Evolutionary conservation across 1,284 basidiomycete genomes (phyloP), one percentile per base, ranked within the genome.

Genomic region (Phenoliferia sp.): DNA sequence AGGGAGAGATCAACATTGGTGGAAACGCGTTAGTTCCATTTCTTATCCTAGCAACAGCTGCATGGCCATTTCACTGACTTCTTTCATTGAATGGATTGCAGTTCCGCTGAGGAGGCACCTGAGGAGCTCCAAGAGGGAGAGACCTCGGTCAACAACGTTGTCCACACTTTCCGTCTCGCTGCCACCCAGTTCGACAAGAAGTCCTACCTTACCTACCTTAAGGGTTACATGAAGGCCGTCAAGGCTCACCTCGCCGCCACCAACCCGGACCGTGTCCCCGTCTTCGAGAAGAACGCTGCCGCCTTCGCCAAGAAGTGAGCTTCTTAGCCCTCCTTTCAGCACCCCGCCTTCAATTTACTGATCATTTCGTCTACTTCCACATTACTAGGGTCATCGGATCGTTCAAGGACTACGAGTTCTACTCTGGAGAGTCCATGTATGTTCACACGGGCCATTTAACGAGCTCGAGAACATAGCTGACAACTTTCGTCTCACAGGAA

Each of bases 1-100:
- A 85, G 28, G 93, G 92, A 65, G 88, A 94, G 75, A 82, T 99
- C 73, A 88, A 99, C 80, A 99, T 97, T 77, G 95, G 95, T 88
- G 72, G 63, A 59, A 69, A 69, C 66, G 70, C 71, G 64, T 72
- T 36, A 32, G 65, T 56, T 52, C 16, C 32, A 15, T 28, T n/a
- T 15, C 22, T 61, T 44, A 59, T 36, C 39, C 6, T 1, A 17
- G 22, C 57, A 32, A 59, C n/a, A 4, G 22, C 17, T 28, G 54
- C n/a, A 31, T 28, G n/a, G 17, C 32, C 26, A 17, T 10, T 26
- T 2, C 26, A 28, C 26, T 31, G 6, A 56, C 10, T 17, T 7
- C 28, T 31, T 4, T 6, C 50, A 26, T 12, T 31, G 16, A 58
- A 31, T 26, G 31, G 10, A 7, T 29, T 22, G 26, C 67, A 71